Evolutionary conservation across 1,284 basidiomycete genomes (phyloP), one percentile per base, ranked within the genome.

Genomic region (Thecaphora thlaspeos): DNA sequence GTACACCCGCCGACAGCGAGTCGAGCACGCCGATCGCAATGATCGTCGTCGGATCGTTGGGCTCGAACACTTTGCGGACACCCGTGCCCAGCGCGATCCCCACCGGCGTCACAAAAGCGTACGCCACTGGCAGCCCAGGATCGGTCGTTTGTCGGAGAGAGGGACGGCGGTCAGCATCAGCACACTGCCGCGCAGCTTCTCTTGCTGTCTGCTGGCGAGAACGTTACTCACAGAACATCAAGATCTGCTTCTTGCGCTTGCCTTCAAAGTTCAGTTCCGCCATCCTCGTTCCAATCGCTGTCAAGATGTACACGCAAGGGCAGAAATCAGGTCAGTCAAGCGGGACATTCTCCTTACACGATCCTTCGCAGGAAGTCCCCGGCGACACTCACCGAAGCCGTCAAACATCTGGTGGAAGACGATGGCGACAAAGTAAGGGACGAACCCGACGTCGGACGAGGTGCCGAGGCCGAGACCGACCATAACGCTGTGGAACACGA

Each of bases 391-490:
- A 42, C 43, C 43, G 14, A 45, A 37, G 15, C 43, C 43, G 12
- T 45, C 43, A 37, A 45, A 45, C 43, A 45, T 45, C 34, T 45
- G 43, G 43, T 45, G 43, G 22, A 45, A 45, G 30, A 45, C 34
- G 30, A 45, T 45, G 43, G 34, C 43, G 21, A 45, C 34, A 45
- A 45, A 45, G 43, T 34, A 37, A 9, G 43, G 28, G 4, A 45
- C 34, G 34, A 45, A 45, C 28, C 34, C 43, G n/a, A 23, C 41
- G 14, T 42, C 41, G 14, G 41, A 17, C 2, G 41, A 21, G 5
- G 43, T 34, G 28, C 43, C 43, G 4, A 45, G 43, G 7, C 30
- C 34, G 5, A 45, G 34, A 14, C 43, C 43, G 17, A 45, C 34
- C 28, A 45, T 45, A 28, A 45, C 43, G 30, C 30, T 34, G 34